These are phyloP conservation scores for Didymella arachidicola DNA, from an alignment of 2,329 filamentous ascomycete species.

Conservation along the genomic window DNA sequence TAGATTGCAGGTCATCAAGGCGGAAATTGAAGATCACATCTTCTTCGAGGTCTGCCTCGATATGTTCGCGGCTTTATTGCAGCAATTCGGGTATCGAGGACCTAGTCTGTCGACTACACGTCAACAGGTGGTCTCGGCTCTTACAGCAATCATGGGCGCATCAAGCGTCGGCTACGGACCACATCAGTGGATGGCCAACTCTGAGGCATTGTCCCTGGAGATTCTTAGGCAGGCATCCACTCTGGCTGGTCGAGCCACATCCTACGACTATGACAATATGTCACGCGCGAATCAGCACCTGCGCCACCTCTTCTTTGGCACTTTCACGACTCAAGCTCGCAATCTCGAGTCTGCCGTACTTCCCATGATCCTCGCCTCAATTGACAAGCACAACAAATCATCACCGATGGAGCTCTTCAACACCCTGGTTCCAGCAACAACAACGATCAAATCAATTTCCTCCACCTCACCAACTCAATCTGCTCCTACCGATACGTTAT, in stretches of 20 bases:
- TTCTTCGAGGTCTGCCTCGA: constrained; percentile 63
- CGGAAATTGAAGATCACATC: constrained; percentile 62
- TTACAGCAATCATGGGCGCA: constrained; percentile 52
- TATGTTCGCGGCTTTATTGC: constrained; percentile 52
- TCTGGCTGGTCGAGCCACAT: constrained; percentile 38
- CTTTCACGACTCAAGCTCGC: constrained; percentile 43
- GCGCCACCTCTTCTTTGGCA: constrained; percentile 43
- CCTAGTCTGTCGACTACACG: constrained; percentile 26
- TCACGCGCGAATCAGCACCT: constrained; percentile 48
- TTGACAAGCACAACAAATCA: constrained; percentile 44
- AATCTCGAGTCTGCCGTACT: constrained; percentile 40
- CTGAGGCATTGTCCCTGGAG: constrained; percentile 56
- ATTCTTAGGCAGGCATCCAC: constrained; percentile 54
- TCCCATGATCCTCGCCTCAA: constrained; percentile 36
- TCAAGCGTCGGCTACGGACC: constrained; percentile 34
- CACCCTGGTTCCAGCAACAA: constrained; percentile 44
- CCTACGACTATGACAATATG: constrained; percentile 47
- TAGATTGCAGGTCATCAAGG: constrained; percentile 61
- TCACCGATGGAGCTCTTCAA: constrained; percentile 57
- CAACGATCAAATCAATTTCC: constrained; percentile 20
- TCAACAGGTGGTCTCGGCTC: constrained; percentile 41
- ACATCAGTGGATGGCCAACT: constrained; percentile 51
- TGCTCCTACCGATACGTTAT: constrained; percentile 36
- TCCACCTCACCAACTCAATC: constrained; percentile 24
- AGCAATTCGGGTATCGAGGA: constrained; percentile 37